Percentiles rank a stretch among this genome's conserved stretches.
Evolutionary conservation across 1,139 yeast species (phyloP).

Genomic region (Pneumocystis wakefieldiae): DNA sequence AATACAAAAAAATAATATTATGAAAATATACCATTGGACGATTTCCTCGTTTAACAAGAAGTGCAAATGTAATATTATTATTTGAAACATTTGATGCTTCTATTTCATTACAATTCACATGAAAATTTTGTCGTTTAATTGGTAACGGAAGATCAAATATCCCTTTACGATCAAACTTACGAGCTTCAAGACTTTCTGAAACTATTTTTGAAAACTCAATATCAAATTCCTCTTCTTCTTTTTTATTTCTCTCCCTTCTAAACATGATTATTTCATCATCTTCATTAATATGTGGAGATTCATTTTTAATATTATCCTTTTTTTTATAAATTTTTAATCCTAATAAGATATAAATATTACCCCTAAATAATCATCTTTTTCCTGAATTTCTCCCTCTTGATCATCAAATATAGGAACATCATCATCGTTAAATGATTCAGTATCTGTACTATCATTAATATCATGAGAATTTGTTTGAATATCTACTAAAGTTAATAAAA

Average conservation of each 20-base stretch:
- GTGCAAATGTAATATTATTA: conserved; percentile 13
- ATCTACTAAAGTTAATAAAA: conserved; percentile 3
- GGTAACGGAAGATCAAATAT: conserved; percentile 26
- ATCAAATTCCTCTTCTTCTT: conserved; percentile 22
- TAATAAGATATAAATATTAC: conserved; percentile 5
- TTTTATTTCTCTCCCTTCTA: conserved; percentile 6
- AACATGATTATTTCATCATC: conserved; percentile 14
- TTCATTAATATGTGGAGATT: conserved; percentile 17
- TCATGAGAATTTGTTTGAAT: conserved; percentile 13
- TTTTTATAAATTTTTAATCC: neutral
- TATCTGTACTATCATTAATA: conserved; percentile 13
- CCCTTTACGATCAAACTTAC: conserved; percentile 15
- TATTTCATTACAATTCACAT: neutral
- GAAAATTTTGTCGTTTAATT: conserved; percentile 5
- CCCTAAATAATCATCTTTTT: conserved; percentile 19
- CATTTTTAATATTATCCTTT: conserved; percentile 18
- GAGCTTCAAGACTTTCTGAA: conserved; percentile 20
- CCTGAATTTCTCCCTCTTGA: conserved; percentile 20
- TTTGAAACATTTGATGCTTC: neutral
- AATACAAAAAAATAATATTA: neutral
- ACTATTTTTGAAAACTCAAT: conserved; percentile 24
- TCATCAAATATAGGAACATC: conserved; percentile 17
- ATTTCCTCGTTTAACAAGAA: conserved; percentile 15
- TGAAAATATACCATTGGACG: conserved; percentile 10
- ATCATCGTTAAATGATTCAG: conserved; percentile 19